Percentiles rank a stretch among this genome's conserved stretches.
phyloP scores from a whole-genome alignment of 805 yeast species.

The Kodamaea kaohsiungensis region DNA sequence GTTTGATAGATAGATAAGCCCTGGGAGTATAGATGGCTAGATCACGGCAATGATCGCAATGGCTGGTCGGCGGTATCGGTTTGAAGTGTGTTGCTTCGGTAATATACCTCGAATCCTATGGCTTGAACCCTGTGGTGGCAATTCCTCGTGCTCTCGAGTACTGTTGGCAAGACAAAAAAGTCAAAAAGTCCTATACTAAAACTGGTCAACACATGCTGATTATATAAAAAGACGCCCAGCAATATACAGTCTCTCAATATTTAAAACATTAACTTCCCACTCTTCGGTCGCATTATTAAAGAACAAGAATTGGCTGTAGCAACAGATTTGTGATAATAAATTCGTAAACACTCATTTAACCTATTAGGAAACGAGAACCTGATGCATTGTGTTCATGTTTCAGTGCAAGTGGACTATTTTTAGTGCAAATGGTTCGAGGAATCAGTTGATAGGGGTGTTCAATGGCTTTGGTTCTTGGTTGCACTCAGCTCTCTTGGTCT shows the following conservation, averaged over 20 bases:
- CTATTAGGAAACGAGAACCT: not conserved
- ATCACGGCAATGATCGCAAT: no score
- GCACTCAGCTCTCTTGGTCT: no score
- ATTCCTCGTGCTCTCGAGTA: no score
- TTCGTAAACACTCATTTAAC: slow-evolving; percentile 4
- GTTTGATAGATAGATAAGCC: no score
- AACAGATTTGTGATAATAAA: not conserved
- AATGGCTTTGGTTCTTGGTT: no score
- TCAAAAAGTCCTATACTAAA: not conserved
- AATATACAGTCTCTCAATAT: not conserved
- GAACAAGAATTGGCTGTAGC: not conserved
- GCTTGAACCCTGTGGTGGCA: no score
- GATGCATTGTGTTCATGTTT: not conserved
- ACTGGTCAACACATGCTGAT: not conserved
- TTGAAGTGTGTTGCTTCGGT: no score
- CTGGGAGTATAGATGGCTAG: no score
- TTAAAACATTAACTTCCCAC: no score
- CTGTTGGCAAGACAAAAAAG: not conserved
- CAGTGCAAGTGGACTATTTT: not conserved
- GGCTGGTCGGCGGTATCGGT: no score
- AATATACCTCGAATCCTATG: no score
- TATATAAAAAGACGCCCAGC: not conserved
- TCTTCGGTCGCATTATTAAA: not conserved
- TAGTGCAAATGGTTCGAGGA: not conserved
- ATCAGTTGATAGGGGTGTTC: no score